Evolutionary conservation across 2,329 filamentous ascomycete genomes (phyloP).

Genomic region (Cladophialophora carrionii): DNA sequence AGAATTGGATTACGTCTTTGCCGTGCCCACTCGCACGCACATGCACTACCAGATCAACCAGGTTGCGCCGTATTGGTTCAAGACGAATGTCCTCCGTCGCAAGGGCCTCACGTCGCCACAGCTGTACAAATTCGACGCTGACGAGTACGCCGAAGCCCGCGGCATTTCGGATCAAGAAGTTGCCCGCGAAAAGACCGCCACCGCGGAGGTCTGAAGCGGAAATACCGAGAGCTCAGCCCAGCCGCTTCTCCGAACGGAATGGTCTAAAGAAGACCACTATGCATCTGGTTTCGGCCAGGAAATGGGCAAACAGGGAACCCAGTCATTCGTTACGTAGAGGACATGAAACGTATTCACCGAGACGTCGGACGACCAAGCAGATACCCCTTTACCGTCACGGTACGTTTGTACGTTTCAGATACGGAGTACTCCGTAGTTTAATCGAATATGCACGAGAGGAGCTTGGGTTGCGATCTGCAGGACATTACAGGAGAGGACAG

Average conservation of each 20-base stretch:
- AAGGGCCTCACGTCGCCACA: slow-evolving; percentile 54
- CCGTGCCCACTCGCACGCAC: slow-evolving; percentile 62
- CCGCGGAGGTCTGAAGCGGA: background rate
- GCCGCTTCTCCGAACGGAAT: background rate
- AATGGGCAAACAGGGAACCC: background rate
- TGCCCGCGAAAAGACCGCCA: slow-evolving; percentile 1
- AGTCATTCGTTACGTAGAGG: background rate
- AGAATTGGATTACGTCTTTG: slow-evolving; percentile 63
- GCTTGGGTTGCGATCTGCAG: background rate
- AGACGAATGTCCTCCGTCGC: slow-evolving; percentile 59
- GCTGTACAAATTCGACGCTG: slow-evolving; percentile 56
- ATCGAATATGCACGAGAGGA: background rate
- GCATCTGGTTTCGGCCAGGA: background rate
- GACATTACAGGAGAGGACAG: no score
- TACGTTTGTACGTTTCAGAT: background rate
- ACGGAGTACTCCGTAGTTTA: slow-evolving; percentile 8
- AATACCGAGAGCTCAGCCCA: background rate
- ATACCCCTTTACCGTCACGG: slow-evolving; percentile 8
- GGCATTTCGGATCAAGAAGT: slow-evolving; percentile 10
- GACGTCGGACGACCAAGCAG: background rate
- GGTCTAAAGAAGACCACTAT: background rate
- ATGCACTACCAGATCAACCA: slow-evolving; percentile 61
- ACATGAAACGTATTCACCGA: background rate
- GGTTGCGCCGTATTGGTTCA: slow-evolving; percentile 64
- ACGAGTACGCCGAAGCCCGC: slow-evolving; percentile 13